These are phyloP conservation scores for Carallia brachiata DNA, from an alignment of 345 rosid species.

Conservation along the genomic window DNA sequence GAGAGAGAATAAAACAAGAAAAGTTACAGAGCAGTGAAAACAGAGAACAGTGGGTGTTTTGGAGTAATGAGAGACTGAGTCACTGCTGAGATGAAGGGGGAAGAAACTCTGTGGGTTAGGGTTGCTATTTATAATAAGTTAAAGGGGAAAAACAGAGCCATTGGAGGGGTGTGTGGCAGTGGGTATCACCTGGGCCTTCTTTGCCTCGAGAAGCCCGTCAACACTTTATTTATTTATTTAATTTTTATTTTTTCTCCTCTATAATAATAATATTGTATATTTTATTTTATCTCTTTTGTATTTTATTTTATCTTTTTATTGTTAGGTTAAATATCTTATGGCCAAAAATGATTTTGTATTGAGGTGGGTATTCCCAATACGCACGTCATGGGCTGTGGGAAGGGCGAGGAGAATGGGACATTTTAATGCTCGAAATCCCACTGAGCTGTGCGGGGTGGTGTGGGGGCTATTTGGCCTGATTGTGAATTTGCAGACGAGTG, in stretches of 20 bases:
- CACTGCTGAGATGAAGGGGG: constrained; percentile 15
- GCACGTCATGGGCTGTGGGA: constrained; percentile 29
- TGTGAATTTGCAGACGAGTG: not conserved
- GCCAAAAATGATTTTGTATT: not conserved
- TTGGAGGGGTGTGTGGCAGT: constrained; percentile 50
- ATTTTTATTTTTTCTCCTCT: no score
- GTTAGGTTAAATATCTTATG: not conserved
- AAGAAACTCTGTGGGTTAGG: constrained; percentile 8
- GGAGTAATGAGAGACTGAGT: constrained; percentile 14
- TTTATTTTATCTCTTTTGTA: not conserved
- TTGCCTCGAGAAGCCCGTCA: constrained; percentile 53
- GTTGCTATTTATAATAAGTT: constrained; percentile 48
- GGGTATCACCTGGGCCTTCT: constrained; percentile 55
- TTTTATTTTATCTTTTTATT: not conserved
- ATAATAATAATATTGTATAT: no score
- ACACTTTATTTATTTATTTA: no score
- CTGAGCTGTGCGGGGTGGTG: constrained; percentile 14
- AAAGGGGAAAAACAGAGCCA: constrained; percentile 6
- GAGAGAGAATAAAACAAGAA: not conserved
- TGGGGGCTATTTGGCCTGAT: not conserved
- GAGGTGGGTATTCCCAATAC: constrained; percentile 32
- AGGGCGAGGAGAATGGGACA: constrained; percentile 1
- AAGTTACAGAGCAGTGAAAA: not conserved
- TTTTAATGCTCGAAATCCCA: constrained; percentile 43
- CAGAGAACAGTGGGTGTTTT: constrained; percentile 16